Base-by-base conservation (phyloP, 2,329 filamentous ascomycete genomes). In the Chaetothyriales sp. region DNA sequence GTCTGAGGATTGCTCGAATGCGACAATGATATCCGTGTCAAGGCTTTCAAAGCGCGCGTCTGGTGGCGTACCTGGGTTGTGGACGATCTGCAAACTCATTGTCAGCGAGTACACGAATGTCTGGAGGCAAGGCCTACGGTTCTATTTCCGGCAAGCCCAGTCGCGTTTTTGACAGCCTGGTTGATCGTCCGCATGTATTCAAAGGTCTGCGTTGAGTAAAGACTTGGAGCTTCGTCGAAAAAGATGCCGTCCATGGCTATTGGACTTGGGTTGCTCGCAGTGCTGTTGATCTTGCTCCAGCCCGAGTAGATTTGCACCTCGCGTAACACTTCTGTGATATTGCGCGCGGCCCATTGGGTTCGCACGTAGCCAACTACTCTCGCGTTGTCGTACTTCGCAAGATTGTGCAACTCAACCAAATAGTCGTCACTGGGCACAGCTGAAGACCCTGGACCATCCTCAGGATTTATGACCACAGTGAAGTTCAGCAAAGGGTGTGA, bases 331-430 rank as follows among this genome's bases (percentile, higher is more conserved):
- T 68, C 53, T 60, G 67, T 62, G 63, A 74, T 60, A 48, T 68
- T 61, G 48, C 67, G 66, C 46, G 59, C 63, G 19, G 64, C 66
- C 61, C 76, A 79, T 33, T 71, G 74, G 51, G 70, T 73, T 46
- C 73, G 64, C 62, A 77, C 74, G 61, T 75, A 76, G 13, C 69
- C 72, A 50, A 78, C 62, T 45, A 75, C 69, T 37, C 69, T 67
- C 49, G 73, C 70, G 63, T 78, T 77, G 54, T 69, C 61, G 57
- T 69, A 65, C 18, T 62, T 60, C 50, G 67, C 66, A 46, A 74
- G 64, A 48, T 60, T 64, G 37, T 65, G 64, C 47, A 72, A 66
- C 56, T 69, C 70, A 37, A 65, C 62, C 25, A 65, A 67, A 58
- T 73, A 73, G 58, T 70, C 69, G 49, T 62, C 63, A 61, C 71